Conservation (phyloP, 2,329 filamentous ascomycete genomes). For the Fulvia fulva region DNA sequence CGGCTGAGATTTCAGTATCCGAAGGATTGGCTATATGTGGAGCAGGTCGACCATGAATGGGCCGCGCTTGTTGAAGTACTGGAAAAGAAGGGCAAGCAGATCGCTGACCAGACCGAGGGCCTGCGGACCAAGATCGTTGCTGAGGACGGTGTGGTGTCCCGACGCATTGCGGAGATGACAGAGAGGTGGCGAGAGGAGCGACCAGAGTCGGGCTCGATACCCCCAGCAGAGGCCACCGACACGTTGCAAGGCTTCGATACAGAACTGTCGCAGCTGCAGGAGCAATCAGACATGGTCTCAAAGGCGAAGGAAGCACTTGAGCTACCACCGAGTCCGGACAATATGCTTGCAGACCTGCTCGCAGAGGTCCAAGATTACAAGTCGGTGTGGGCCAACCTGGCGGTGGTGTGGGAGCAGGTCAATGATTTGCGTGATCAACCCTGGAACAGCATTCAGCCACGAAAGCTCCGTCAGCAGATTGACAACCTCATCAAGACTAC, state of each 20-base stretch:
- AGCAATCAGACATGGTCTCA: conserved; percentile 87
- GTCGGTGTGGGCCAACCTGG: conserved; percentile 93
- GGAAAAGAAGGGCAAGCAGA: conserved; percentile 86
- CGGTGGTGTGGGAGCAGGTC: conserved; percentile 93
- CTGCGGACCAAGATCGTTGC: conserved; percentile 90
- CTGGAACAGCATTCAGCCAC: conserved; percentile 93
- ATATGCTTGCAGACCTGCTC: conserved; percentile 76
- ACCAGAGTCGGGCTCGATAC: conserved; percentile 89
- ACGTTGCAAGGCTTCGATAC: conserved; percentile 79
- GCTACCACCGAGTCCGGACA: conserved; percentile 73
- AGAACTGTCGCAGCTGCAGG: conserved; percentile 78
- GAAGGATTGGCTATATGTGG: conserved; percentile 88
- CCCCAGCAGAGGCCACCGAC: conserved; percentile 79
- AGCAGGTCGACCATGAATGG: conserved; percentile 97
- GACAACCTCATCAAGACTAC: conserved; percentile 95
- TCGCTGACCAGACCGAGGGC: conserved; percentile 93
- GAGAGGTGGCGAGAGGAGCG: conserved; percentile 93
- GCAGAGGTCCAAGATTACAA: conserved; percentile 99
- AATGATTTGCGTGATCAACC: conserved; percentile 88
- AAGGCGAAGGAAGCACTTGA: conserved; percentile 97
- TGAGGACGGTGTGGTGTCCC: conserved; percentile 85
- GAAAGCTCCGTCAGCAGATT: conserved; percentile 84
- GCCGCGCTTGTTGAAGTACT: conserved; percentile 87
- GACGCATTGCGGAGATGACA: conserved; percentile 82
- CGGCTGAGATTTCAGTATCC: conserved; percentile 93